Percentiles rank a stretch among this genome's conserved stretches.
Conservation (phyloP, 2,329 filamentous ascomycete species). For the Monosporascus sp. region DNA sequence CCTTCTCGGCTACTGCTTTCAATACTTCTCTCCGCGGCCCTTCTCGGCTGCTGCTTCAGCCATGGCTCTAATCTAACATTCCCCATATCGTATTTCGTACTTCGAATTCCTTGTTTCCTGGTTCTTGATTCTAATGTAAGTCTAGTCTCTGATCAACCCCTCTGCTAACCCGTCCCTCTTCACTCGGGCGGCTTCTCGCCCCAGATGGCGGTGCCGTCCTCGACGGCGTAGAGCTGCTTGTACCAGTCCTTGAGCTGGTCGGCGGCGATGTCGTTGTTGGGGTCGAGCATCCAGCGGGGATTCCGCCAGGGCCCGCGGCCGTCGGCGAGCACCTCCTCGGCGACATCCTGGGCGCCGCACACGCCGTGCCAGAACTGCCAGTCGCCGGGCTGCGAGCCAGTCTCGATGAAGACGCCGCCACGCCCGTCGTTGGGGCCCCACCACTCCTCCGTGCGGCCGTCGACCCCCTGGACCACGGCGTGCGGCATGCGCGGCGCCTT, state of each 20-base stretch:
- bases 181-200: not conserved
- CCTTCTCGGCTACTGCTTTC: too few species aligned
- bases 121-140: not conserved
- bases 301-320: not conserved
- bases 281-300: constrained; percentile 1
- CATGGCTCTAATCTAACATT: too few species aligned
- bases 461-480: not conserved
- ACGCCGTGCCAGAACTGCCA: not conserved
- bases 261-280: not conserved
- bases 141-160: not conserved
- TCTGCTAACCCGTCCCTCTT: not conserved
- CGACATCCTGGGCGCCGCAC: not conserved
- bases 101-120: not conserved
- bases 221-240: not conserved
- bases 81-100: not conserved
- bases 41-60: too few species aligned
- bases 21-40: too few species aligned
- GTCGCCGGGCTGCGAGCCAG: constrained; percentile 1
- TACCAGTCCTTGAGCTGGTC: constrained; percentile 1
- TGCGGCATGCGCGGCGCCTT: not conserved
- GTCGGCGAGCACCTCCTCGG: constrained; percentile 1
- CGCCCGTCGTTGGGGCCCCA: constrained; percentile 1
- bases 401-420: constrained; percentile 1
- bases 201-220: not conserved
- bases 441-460: constrained; percentile 1